phyloP scores from a whole-genome alignment of 495 filamentous ascomycete species.

The Hypoxylon cercidicola region DNA sequence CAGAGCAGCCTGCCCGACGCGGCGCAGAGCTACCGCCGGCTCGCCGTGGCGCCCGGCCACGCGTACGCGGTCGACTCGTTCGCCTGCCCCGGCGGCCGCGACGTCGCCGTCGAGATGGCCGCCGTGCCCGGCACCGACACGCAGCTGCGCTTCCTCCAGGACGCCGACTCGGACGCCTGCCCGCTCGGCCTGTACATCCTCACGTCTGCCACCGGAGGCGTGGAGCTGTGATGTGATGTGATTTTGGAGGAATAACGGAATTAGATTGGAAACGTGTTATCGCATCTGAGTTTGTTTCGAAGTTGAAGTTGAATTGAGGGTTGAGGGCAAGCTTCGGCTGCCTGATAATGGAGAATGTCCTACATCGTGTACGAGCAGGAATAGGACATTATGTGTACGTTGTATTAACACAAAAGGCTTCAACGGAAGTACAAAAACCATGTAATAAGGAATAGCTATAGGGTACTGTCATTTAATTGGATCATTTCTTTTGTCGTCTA shows the following conservation, averaged over 20 bases:
- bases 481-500: conserved; percentile 32
- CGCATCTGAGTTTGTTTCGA: neutral
- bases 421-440: neutral
- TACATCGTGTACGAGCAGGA: conserved; percentile 16
- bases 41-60: conserved; percentile 65
- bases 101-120: conserved; percentile 63
- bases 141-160: conserved; percentile 71
- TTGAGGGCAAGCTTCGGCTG: neutral
- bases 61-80: conserved; percentile 66
- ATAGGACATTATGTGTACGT: neutral
- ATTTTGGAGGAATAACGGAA: no score
- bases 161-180: conserved; percentile 68
- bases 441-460: conserved; percentile 31
- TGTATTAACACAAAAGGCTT: neutral
- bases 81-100: conserved; percentile 64
- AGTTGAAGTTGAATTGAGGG: conserved; percentile 7
- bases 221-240: conserved; percentile 15
- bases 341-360: conserved; percentile 20
- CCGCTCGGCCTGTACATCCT: conserved; percentile 74
- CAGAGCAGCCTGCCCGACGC: conserved; percentile 62
- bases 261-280: no score
- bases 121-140: conserved; percentile 56
- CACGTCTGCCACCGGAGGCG: conserved; percentile 7
- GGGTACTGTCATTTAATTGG: conserved; percentile 23
- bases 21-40: conserved; percentile 56